These are phyloP conservation scores for Ceratocystis cacaofunesta DNA, from an alignment of 2,329 filamentous ascomycete genomes.

Conservation along the genomic window DNA sequence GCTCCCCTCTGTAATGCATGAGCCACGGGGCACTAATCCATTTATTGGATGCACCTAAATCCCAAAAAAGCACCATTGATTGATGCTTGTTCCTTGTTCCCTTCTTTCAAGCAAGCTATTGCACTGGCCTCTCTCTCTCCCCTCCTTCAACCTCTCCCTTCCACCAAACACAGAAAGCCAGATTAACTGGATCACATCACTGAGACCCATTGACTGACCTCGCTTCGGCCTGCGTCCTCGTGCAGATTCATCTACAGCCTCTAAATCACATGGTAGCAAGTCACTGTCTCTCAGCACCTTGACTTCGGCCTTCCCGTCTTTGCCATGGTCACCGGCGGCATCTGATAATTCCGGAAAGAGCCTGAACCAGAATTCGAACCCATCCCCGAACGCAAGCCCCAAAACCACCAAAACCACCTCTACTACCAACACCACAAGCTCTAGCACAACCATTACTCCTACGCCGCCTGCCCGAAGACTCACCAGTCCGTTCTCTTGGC, in stretches of 20 bases:
- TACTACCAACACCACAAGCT: constrained; percentile 21
- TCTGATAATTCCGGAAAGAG: constrained; percentile 33
- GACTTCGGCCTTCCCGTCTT: constrained; percentile 54
- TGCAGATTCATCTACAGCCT: constrained; percentile 9
- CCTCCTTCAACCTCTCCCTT: neutral
- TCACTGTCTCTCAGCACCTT: constrained; percentile 54
- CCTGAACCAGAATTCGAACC: constrained; percentile 25
- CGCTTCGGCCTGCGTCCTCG: neutral
- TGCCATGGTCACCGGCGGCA: constrained; percentile 54
- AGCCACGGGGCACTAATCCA: constrained; percentile 16
- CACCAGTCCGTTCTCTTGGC: constrained; percentile 76
- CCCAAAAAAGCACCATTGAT: neutral
- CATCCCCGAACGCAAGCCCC: constrained; percentile 22
- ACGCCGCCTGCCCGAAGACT: constrained; percentile 49
- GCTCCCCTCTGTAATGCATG: constrained; percentile 17
- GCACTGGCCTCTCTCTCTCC: neutral
- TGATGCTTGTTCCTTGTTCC: neutral
- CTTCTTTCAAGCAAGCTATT: neutral
- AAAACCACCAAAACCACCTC: constrained; percentile 26
- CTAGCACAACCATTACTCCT: constrained; percentile 18
- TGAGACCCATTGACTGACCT: constrained; percentile 18
- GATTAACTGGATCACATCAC: neutral
- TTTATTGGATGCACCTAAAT: constrained; percentile 1
- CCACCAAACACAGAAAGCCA: constrained; percentile 1
- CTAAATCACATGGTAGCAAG: constrained; percentile 25